Percentiles rank a stretch among this genome's conserved stretches.
These are phyloP conservation scores for Ascochyta clinopodiicola DNA, from an alignment of 2,329 filamentous ascomycete genomes.

Conservation along the genomic window DNA sequence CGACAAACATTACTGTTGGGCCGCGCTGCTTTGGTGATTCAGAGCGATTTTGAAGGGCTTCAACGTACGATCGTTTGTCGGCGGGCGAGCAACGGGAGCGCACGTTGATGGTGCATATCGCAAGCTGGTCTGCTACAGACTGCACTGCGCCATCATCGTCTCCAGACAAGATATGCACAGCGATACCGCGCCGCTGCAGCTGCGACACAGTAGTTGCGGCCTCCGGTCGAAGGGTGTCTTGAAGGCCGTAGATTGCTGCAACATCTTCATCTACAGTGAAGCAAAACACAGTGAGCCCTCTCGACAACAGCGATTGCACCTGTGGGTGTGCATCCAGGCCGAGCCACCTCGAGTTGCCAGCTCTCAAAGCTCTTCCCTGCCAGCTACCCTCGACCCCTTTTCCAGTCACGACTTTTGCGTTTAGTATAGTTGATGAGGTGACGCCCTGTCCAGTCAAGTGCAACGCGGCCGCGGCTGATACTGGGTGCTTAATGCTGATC, in stretches of 20 bases:
- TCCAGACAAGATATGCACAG: slow-evolving; percentile 63
- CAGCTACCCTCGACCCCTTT: slow-evolving; percentile 53
- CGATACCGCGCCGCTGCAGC: slow-evolving; percentile 56
- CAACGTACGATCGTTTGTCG: slow-evolving; percentile 63
- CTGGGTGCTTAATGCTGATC: slow-evolving; percentile 57
- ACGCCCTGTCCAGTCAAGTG: slow-evolving; percentile 47
- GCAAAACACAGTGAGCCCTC: slow-evolving; percentile 55
- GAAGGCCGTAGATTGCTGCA: slow-evolving; percentile 59
- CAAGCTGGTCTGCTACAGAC: slow-evolving; percentile 48
- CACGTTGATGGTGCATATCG: slow-evolving; percentile 50
- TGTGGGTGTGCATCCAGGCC: slow-evolving; percentile 52
- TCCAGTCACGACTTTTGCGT: slow-evolving; percentile 49
- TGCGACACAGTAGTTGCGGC: slow-evolving; percentile 59
- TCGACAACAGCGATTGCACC: slow-evolving; percentile 39
- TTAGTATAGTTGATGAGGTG: slow-evolving; percentile 8
- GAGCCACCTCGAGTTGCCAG: slow-evolving; percentile 59
- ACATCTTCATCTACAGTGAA: slow-evolving; percentile 57
- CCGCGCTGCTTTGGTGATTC: not conserved
- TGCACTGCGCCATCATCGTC: slow-evolving; percentile 60
- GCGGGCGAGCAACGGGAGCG: slow-evolving; percentile 58
- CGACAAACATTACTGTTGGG: slow-evolving; percentile 68
- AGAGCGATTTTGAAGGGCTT: slow-evolving; percentile 27
- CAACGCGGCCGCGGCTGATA: slow-evolving; percentile 57
- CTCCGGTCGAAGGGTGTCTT: slow-evolving; percentile 57
- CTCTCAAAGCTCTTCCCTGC: slow-evolving; percentile 42